phyloP scores from a whole-genome alignment of 257 asterid species.

The Solanum raphanifolium region DNA sequence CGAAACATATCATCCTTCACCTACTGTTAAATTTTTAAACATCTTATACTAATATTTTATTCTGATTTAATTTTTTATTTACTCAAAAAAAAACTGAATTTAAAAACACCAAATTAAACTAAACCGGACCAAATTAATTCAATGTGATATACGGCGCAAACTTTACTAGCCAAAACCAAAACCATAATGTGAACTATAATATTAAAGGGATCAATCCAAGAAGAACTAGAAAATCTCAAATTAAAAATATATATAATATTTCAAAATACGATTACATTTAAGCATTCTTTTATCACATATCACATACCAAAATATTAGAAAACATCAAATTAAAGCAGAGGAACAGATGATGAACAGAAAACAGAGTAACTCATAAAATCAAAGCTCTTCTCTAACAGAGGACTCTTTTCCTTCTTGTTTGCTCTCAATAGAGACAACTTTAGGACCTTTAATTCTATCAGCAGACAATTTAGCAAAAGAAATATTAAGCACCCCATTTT shows the following conservation, averaged over 20 bases:
- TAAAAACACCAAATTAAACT: too few relatives aligned
- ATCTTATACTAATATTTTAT: too few relatives aligned
- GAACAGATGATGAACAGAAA: neutral
- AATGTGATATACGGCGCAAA: too few relatives aligned
- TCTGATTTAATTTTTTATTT: too few relatives aligned
- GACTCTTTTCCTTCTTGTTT: neutral
- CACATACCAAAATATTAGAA: neutral
- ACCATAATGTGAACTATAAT: too few relatives aligned
- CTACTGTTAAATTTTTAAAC: too few relatives aligned
- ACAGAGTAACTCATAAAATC: neutral
- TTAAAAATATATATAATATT: neutral
- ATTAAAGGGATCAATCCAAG: neutral
- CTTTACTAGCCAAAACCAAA: too few relatives aligned
- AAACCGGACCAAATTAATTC: too few relatives aligned
- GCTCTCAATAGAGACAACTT: constrained; percentile 4
- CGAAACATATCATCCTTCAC: too few relatives aligned
- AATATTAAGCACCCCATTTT: constrained; percentile 16
- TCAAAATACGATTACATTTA: neutral
- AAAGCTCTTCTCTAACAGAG: constrained; percentile 3
- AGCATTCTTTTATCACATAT: neutral
- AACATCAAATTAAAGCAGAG: neutral
- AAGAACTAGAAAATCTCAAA: neutral
- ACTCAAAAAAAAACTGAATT: too few relatives aligned
- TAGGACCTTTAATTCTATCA: constrained; percentile 6
- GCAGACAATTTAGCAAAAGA: constrained; percentile 11